These are phyloP conservation scores for Theobroma grandiflorum DNA, from an alignment of 441 rosid genomes.

Conservation along the genomic window DNA sequence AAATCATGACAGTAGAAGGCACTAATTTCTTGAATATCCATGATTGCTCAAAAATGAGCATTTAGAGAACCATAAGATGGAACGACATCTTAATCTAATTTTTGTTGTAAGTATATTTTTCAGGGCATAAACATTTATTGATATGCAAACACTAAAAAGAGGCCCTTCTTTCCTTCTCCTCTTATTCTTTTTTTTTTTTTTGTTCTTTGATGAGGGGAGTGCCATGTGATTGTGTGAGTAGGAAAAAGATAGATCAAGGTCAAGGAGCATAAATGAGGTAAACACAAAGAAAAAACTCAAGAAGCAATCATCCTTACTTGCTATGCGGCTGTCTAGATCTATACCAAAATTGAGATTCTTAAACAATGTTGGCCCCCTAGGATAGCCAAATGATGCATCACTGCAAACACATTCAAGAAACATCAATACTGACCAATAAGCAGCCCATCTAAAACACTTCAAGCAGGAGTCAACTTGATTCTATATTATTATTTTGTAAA, in stretches of 20 bases:
- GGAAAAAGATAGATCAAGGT: not conserved
- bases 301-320: conserved; percentile 69
- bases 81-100: conserved; percentile 10
- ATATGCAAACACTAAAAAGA: conserved; percentile 8
- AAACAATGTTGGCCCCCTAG: conserved; percentile 87
- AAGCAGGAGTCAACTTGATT: not conserved
- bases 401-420: conserved; percentile 54
- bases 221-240: not conserved
- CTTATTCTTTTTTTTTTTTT: not conserved
- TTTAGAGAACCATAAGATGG: conserved; percentile 3
- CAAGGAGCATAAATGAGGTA: not conserved
- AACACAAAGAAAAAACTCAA: conserved; percentile 10
- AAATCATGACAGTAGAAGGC: conserved; percentile 3
- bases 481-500: too few species aligned
- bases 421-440: conserved; percentile 22
- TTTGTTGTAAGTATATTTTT: not conserved
- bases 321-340: conserved; percentile 95
- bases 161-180: not conserved
- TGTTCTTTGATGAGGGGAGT: not conserved
- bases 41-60: not conserved
- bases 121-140: not conserved
- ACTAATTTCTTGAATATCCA: conserved; percentile 12
- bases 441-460: conserved; percentile 20
- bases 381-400: conserved; percentile 98
- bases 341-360: conserved; percentile 97